A percentile compares a stretch with the other conserved stretches of the same genome.
phyloP scores from a whole-genome alignment of 805 yeast species.

The Candida sithepensis region DNA sequence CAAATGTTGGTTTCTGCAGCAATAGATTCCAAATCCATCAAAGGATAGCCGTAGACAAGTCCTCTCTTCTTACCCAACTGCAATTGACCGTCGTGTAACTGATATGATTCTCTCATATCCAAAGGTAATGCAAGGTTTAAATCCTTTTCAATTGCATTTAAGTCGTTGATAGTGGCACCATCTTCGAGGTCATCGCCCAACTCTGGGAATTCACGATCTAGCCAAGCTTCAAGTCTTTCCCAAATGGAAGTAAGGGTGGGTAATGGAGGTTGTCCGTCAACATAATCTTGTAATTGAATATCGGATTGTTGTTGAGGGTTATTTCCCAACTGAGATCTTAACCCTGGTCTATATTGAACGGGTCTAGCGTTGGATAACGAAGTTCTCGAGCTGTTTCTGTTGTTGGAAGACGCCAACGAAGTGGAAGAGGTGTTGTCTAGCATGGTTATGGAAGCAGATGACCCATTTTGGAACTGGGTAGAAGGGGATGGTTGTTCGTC shows the following conservation, averaged over 20 bases:
- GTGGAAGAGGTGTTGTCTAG: conserved; percentile 30
- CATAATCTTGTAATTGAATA: conserved; percentile 42
- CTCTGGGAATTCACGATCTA: conserved; percentile 74
- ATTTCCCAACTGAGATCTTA: conserved; percentile 37
- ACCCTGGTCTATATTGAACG: conserved; percentile 40
- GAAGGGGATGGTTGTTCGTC: conserved; percentile 27
- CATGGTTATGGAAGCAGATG: conserved; percentile 29
- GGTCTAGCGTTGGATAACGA: conserved; percentile 29
- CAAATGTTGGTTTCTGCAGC: conserved; percentile 80
- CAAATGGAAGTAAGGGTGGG: conserved; percentile 77
- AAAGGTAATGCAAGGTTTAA: conserved; percentile 70
- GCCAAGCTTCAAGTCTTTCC: conserved; percentile 87
- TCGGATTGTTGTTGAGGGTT: conserved; percentile 39
- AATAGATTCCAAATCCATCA: conserved; percentile 77
- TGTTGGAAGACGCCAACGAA: conserved; percentile 29
- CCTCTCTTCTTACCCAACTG: conserved; percentile 73
- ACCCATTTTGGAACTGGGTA: conserved; percentile 18
- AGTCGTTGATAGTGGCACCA: conserved; percentile 77
- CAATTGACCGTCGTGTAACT: conserved; percentile 90
- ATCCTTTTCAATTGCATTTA: conserved; percentile 80
- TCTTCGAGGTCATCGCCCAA: conserved; percentile 71
- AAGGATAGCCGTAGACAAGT: conserved; percentile 71
- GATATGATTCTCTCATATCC: conserved; percentile 75
- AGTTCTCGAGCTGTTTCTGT: conserved; percentile 37
- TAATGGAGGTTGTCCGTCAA: conserved; percentile 46